Evolutionary conservation across 2,329 filamentous ascomycete species (phyloP).

Genomic region (Phaeoacremonium minimum): DNA sequence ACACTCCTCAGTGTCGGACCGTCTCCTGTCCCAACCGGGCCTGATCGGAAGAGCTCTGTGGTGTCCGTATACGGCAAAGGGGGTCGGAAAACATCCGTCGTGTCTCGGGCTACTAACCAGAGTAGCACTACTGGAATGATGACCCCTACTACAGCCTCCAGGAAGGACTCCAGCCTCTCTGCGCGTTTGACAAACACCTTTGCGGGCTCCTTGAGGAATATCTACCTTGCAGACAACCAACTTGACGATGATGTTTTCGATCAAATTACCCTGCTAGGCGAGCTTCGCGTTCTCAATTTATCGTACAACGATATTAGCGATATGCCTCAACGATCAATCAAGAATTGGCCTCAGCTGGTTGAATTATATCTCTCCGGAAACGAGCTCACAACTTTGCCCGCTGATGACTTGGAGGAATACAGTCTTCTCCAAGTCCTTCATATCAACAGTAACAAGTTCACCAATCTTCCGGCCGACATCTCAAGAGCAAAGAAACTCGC

Average conservation of each 20-base stretch:
- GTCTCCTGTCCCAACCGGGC: constrained; percentile 58
- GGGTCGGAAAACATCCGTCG: constrained; percentile 79
- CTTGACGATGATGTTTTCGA: constrained; percentile 95
- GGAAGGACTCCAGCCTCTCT: constrained; percentile 88
- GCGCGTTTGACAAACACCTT: constrained; percentile 81
- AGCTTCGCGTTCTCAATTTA: constrained; percentile 84
- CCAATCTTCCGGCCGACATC: constrained; percentile 90
- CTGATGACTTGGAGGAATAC: constrained; percentile 89
- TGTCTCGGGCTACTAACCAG: constrained; percentile 56
- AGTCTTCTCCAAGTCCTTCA: constrained; percentile 85
- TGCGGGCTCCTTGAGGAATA: constrained; percentile 74
- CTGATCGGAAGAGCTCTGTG: constrained; percentile 75
- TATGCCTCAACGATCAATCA: constrained; percentile 82
- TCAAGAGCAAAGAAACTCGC: constrained; percentile 90
- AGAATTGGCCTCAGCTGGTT: constrained; percentile 82
- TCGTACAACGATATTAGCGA: constrained; percentile 95
- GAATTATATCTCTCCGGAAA: constrained; percentile 96
- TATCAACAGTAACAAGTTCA: constrained; percentile 97
- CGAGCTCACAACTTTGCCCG: constrained; percentile 83
- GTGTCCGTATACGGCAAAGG: constrained; percentile 76
- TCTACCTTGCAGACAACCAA: constrained; percentile 90
- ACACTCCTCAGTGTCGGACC: constrained; percentile 71
- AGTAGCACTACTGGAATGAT: constrained; percentile 41
- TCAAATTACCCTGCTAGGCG: constrained; percentile 75
- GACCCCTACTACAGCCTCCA: constrained; percentile 46